Evolutionary conservation across 2,329 filamentous ascomycete genomes (phyloP).

Genomic region (Diaporthe longicolla): DNA sequence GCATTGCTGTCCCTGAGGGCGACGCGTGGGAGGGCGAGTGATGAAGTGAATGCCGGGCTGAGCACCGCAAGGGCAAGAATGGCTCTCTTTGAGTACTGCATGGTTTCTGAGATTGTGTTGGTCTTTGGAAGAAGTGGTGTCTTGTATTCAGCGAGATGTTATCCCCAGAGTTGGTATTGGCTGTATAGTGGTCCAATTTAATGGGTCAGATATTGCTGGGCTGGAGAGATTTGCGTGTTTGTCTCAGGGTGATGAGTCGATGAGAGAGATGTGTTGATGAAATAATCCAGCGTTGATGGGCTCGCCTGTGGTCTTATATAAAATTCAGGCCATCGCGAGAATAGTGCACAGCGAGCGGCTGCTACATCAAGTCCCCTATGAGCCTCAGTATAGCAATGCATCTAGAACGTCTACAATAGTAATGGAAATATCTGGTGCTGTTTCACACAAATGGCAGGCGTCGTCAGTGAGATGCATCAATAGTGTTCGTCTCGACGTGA

Average conservation of each 20-base stretch:
- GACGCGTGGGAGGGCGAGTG: conserved; percentile 14
- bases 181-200: background rate
- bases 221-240: background rate
- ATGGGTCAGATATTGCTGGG: background rate
- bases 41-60: conserved; percentile 36
- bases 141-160: background rate
- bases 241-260: background rate
- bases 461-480: conserved; percentile 7
- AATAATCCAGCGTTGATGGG: background rate
- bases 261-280: background rate
- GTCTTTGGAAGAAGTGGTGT: background rate
- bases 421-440: background rate
- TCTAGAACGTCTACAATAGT: background rate
- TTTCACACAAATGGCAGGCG: conserved; percentile 14
- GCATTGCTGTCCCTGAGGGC: conserved; percentile 11
- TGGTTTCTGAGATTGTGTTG: background rate
- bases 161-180: background rate
- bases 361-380: too few relatives aligned
- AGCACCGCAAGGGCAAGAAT: conserved; percentile 35
- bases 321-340: background rate
- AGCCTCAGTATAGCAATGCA: background rate
- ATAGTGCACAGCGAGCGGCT: background rate
- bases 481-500: background rate
- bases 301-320: background rate
- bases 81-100: conserved; percentile 36